Evolutionary conservation across 2,329 filamentous ascomycete genomes (phyloP).

Genomic region (Cyphellophora europaea): DNA sequence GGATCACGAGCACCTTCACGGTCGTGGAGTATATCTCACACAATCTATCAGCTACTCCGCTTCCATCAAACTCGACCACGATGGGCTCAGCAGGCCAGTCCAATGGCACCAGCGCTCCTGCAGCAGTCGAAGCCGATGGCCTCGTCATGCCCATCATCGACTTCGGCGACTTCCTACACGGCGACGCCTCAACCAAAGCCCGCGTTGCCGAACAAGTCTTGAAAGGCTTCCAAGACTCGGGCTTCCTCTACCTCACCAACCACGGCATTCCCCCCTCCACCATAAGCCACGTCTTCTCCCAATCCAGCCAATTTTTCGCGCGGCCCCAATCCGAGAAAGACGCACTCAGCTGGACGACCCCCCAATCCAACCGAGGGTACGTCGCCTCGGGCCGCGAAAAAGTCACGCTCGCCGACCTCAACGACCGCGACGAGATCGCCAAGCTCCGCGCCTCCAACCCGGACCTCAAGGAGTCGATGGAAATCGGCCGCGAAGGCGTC

Average conservation of each 20-base stretch:
- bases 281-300: slow-evolving; percentile 53
- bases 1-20: too few species aligned
- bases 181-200: slow-evolving; percentile 50
- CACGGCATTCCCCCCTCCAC: slow-evolving; percentile 57
- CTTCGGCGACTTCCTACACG: slow-evolving; percentile 63
- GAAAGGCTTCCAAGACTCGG: slow-evolving; percentile 71
- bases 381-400: slow-evolving; percentile 64
- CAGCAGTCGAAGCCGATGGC: slow-evolving; percentile 31
- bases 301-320: slow-evolving; percentile 62
- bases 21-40: too few species aligned
- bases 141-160: slow-evolving; percentile 54
- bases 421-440: slow-evolving; percentile 48
- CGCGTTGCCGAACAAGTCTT: slow-evolving; percentile 64
- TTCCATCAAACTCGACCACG: too few species aligned
- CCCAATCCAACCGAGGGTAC: slow-evolving; percentile 66
- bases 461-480: slow-evolving; percentile 50
- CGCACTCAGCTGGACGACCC: slow-evolving; percentile 59
- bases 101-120: background rate
- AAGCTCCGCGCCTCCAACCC: slow-evolving; percentile 44
- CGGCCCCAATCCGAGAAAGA: slow-evolving; percentile 56
- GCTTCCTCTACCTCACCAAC: slow-evolving; percentile 82
- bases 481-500: slow-evolving; percentile 53
- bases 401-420: slow-evolving; percentile 42
- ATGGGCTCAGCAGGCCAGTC: background rate
- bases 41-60: too few species aligned